Evolutionary conservation across 495 filamentous ascomycete genomes (phyloP), one percentile per base, ranked within the genome.

Genomic region (Aspergillus asperescens): DNA sequence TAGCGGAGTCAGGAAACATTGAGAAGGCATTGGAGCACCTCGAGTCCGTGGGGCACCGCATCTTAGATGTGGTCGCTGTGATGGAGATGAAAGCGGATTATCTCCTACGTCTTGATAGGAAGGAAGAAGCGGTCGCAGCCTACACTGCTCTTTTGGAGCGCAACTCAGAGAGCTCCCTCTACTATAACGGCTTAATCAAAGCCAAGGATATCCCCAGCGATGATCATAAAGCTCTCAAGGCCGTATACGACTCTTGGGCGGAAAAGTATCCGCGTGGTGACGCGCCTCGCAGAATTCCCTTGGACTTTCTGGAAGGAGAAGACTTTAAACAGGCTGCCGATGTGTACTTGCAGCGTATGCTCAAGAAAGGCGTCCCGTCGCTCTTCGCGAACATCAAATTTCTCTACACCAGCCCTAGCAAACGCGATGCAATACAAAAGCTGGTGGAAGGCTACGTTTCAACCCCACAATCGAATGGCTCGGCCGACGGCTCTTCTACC

Each of bases 361-460:
- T 99, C 24, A 83, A 86, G 62, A 97, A 92, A 69, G 94, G 94
- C n/a, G 88, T 97, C 15, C 92, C 94, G 6, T 97, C 93, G 0
- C 86, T 89, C 3, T 97, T 99, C 66, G 89, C 89, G 4, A 97
- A 97, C 68, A 78, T 99, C 54, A 99, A 97, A 74, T 77, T 89
- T 38, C 78, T 99, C 16, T 97, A 96, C 70, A 73, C 74, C 19
- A 85, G 92, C 63, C 40, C 78, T 1, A 75, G 70, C 56, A 97
- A 99, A 75, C 86, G 83, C 58, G 78, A 86, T 27, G 80, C 71
- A 2, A 81, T 97, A 27, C 82, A 86, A 55, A 75, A 80, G 9
- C 61, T 99, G 34, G 92, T 90, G 5, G 81, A 95, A 61, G 80
- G 87, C 49, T 95, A 95, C 60, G 68, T 84, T 22, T 69, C 81